Base-by-base conservation (phyloP, 768 basidiomycete genomes). In the Boletellus ananas region DNA sequence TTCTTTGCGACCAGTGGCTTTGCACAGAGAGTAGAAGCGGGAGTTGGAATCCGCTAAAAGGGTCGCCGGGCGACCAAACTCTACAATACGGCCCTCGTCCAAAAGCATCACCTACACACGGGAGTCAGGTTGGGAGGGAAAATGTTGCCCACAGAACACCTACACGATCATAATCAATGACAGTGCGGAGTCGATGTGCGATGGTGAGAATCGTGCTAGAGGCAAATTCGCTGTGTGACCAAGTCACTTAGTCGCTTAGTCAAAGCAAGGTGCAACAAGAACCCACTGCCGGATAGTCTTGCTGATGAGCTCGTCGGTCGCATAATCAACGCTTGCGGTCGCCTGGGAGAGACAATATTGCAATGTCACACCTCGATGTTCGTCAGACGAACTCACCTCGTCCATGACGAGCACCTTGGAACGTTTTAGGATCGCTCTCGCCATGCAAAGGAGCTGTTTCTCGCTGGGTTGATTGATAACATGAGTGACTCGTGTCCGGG, bases 361-460 rank as follows among this genome's bases (percentile, higher is more conserved):
- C 27, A 34, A 42, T 8, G 11, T 54, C 41, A 40, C 20, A 33
- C 58, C 36, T 56, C 37, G 47, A 29, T 18, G 29, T 50, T 16
- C 48, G 27, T 17, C 10, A 10, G 11, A 23, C 10, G 37, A 20
- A 64, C 76, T 25, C 57, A 83, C 86, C 68, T 92, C 90, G 58
- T 91, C 90, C 90, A 92, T 91, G 53, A 92, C 78, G 23, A 92
- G 67, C 13, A 93, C 73, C 58, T 79, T 89, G 35, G 87, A 84
- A 8, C 86, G 76, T 64, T 87, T 87, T 21, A 93, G 65, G 52
- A 93, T 90, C 2, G 90, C 89, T 47, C 90, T 77, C 6, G 90
- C 90, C 89, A 93, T 90, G 63, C 90, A 90, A 8, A 92, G 72
- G n/a, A 92, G 67, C 65, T 92, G 90, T 59, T 89, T 90, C 70